phyloP scores from a whole-genome alignment of 352 stramenopile genomes.

The Phytophthora megakarya region DNA sequence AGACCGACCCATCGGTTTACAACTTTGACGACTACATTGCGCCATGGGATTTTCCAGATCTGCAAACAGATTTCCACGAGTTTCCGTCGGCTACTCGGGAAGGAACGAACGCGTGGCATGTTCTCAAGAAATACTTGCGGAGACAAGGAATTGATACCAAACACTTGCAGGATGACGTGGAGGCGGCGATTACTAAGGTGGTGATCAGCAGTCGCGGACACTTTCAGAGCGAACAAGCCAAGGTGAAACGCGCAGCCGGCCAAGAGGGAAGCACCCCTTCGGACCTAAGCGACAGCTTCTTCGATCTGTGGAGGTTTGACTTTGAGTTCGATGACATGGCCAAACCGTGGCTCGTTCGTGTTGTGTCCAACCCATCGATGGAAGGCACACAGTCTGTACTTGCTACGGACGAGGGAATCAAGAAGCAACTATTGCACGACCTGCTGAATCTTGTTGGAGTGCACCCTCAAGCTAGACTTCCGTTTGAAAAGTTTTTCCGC shows the following conservation, averaged over 20 bases:
- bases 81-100: conserved; percentile 54
- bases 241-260: conserved; percentile 49
- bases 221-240: conserved; percentile 51
- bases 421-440: conserved; percentile 67
- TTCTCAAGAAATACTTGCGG: conserved; percentile 71
- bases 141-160: conserved; percentile 64
- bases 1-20: conserved; percentile 54
- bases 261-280: conserved; percentile 33
- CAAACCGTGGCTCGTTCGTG: conserved; percentile 95
- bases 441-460: conserved; percentile 73
- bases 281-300: conserved; percentile 79
- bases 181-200: conserved; percentile 64
- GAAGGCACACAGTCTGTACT: conserved; percentile 50
- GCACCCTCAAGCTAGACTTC: conserved; percentile 57
- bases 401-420: conserved; percentile 72
- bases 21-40: conserved; percentile 72
- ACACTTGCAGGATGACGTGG: conserved; percentile 66
- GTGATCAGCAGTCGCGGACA: conserved; percentile 62
- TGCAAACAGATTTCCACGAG: conserved; percentile 66
- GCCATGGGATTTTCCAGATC: conserved; percentile 74
- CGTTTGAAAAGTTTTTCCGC: conserved; percentile 70
- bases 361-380: conserved; percentile 71
- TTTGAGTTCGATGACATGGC: conserved; percentile 94
- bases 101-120: conserved; percentile 70
- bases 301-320: conserved; percentile 96